Base-by-base conservation (phyloP, 78 protist genomes). In the Dictyostelium capitatum region DNA sequence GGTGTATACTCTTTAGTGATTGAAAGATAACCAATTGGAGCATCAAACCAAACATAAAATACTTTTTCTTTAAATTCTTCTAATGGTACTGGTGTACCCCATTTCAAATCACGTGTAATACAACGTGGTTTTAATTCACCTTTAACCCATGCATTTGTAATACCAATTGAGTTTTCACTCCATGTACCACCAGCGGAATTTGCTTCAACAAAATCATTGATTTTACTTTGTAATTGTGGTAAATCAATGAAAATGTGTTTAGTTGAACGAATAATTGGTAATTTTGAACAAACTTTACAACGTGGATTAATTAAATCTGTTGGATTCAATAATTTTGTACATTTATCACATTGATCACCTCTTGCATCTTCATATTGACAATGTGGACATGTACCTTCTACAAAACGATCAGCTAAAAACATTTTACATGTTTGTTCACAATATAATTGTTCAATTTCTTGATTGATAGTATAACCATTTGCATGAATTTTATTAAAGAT, bases 1-100 rank as follows among this genome's bases (percentile, higher is more conserved):
- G 64, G 82, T 11, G 98, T 95, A 89, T 95, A 96, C 57, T 77
- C 91, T 30, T 95, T 96, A 0, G 99, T 97, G 78, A 98, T 98
- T 19, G 98, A 96, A 67, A 96, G 50, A 82, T 97, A 97, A 8
- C 98, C 98, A 57, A 97, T 97, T 43, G 98, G 98, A 19, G 98
- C 98, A 72, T 97, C 98, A 57, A 97, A 98, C 99, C 99, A 98
- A 41, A 98, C 99, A 75, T 98, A 98, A 77, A 98, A 95, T 80
- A 98, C 97, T 65, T 94, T 97, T 4, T 95, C 95, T 15, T 56
- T 62, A 43, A 65, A 96, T 17, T 92, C 96, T 19, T 83, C 91
- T 12, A 75, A 7, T n/a, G 98, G 97, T 6, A 97, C 97, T 11
- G 96, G 97, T 17, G 95, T 92, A 54, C 98, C 98, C 98, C 99